Evolutionary conservation across 2,329 filamentous ascomycete genomes (phyloP).

Genomic region (Keithomyces neogunnii): DNA sequence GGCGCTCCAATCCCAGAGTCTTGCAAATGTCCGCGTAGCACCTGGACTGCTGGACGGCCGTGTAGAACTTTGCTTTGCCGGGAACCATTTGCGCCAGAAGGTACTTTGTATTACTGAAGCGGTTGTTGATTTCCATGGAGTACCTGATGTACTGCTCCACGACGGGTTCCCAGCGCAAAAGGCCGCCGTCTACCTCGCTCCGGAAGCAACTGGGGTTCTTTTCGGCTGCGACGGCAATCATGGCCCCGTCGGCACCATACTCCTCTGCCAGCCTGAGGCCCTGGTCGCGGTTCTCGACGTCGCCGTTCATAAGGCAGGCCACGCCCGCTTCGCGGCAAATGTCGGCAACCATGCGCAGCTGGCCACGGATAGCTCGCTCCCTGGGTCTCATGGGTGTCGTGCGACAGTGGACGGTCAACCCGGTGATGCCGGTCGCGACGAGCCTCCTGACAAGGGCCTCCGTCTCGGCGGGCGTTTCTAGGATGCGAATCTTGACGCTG

Average conservation of each 20-base stretch:
- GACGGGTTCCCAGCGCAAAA: constrained; percentile 67
- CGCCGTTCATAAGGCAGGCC: constrained; percentile 92
- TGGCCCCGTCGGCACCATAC: constrained; percentile 84
- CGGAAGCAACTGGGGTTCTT: constrained; percentile 86
- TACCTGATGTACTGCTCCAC: constrained; percentile 66
- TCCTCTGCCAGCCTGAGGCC: constrained; percentile 64
- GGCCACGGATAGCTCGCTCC: constrained; percentile 76
- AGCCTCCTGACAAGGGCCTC: constrained; percentile 69
- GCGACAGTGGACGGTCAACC: constrained; percentile 88
- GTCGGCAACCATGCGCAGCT: constrained; percentile 73
- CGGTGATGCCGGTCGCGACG: constrained; percentile 81
- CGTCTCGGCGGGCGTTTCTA: constrained; percentile 70
- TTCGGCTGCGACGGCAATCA: constrained; percentile 94
- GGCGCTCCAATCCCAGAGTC: constrained; percentile 53
- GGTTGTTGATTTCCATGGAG: constrained; percentile 72
- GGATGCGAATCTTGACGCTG: constrained; percentile 89
- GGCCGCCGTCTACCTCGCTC: constrained; percentile 56
- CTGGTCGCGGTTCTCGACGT: constrained; percentile 69
- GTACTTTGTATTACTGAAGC: constrained; percentile 89
- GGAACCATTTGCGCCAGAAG: constrained; percentile 78
- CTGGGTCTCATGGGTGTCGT: constrained; percentile 92
- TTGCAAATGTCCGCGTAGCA: constrained; percentile 64
- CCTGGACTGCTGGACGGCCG: constrained; percentile 54
- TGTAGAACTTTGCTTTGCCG: constrained; percentile 60
- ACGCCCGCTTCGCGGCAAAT: constrained; percentile 80